Conservation (phyloP, 202 grass and related monocot species). For the Schoenoplectus tabernaemontani region DNA sequence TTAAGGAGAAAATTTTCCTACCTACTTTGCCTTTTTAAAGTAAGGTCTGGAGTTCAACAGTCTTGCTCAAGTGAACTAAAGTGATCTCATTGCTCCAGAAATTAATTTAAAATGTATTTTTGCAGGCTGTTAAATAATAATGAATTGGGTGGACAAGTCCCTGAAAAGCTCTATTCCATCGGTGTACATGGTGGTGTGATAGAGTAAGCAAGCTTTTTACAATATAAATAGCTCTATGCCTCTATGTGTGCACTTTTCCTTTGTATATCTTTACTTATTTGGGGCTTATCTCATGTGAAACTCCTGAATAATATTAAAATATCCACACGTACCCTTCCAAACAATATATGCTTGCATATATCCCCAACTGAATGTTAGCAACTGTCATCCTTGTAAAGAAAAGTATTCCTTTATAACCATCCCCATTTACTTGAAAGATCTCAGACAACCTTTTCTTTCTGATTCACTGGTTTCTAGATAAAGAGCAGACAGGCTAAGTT, state of each 20-base stretch:
- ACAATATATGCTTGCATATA: neutral
- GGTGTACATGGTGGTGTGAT: conserved; percentile 91
- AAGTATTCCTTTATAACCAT: neutral
- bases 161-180: conserved; percentile 86
- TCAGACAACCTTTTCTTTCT: neutral
- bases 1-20: neutral
- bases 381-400: neutral
- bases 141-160: conserved; percentile 87
- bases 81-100: neutral
- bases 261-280: neutral
- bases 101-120: neutral
- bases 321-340: neutral
- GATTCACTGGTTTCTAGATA: neutral
- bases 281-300: too few relatives aligned
- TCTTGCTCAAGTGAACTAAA: neutral
- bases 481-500: neutral
- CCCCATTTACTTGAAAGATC: neutral
- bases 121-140: conserved; percentile 88
- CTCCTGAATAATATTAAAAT: neutral
- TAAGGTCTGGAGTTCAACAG: neutral
- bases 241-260: neutral
- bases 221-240: neutral
- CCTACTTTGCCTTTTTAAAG: neutral
- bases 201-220: conserved; percentile 57
- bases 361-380: neutral